These are phyloP conservation scores for Debaryomyces robertsiae DNA, from an alignment of 1,139 yeast species.

Conservation along the genomic window DNA sequence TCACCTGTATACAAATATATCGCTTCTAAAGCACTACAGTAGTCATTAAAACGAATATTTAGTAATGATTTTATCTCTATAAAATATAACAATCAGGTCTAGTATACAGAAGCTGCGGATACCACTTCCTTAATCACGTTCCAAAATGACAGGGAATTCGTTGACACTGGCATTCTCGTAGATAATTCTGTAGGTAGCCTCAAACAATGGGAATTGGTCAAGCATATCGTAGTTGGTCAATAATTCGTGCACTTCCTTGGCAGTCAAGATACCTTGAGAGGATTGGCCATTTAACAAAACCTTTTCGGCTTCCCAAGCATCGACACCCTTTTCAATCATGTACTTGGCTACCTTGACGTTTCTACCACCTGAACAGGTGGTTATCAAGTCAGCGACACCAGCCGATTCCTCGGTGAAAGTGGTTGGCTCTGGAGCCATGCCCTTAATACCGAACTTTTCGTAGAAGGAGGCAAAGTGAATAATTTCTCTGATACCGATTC, in stretches of 20 bases:
- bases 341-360: slow-evolving; percentile 85
- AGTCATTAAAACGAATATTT: neutral
- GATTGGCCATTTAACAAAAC: slow-evolving; percentile 87
- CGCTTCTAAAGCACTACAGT: neutral
- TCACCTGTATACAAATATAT: slow-evolving; percentile 10
- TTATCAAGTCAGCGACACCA: slow-evolving; percentile 95
- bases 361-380: slow-evolving; percentile 96
- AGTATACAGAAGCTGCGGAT: slow-evolving; percentile 2
- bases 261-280: slow-evolving; percentile 90
- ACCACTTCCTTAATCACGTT: slow-evolving; percentile 20
- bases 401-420: slow-evolving; percentile 92
- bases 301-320: slow-evolving; percentile 79
- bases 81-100: slow-evolving; percentile 6
- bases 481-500: slow-evolving; percentile 88
- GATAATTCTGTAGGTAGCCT: slow-evolving; percentile 79
- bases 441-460: slow-evolving; percentile 66
- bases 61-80: slow-evolving; percentile 7
- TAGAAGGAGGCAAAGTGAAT: slow-evolving; percentile 55
- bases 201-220: slow-evolving; percentile 84
- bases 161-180: slow-evolving; percentile 70
- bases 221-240: slow-evolving; percentile 59
- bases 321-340: slow-evolving; percentile 70
- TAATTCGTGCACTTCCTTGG: slow-evolving; percentile 87
- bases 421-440: slow-evolving; percentile 68
- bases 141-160: slow-evolving; percentile 63